Evolutionary conservation across 2,329 filamentous ascomycete genomes (phyloP).

Genomic region (Fusarium brevicatenulatum): DNA sequence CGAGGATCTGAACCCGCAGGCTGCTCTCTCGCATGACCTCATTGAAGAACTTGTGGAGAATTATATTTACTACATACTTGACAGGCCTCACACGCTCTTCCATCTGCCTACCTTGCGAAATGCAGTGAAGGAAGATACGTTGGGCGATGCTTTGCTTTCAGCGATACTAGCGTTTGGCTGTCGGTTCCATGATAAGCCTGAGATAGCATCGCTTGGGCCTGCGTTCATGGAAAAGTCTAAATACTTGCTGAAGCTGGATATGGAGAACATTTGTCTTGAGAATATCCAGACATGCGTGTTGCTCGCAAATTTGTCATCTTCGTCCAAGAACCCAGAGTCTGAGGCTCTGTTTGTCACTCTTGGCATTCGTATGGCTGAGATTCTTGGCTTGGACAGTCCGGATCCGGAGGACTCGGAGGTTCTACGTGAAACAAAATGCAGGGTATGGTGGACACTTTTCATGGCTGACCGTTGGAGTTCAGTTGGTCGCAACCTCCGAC

Average conservation of each 20-base stretch:
- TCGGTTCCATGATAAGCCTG: neutral
- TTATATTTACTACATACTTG: conserved; percentile 13
- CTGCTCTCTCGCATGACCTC: conserved; percentile 5
- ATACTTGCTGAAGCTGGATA: neutral
- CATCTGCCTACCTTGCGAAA: neutral
- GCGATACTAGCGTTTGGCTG: conserved; percentile 9
- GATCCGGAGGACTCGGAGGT: neutral
- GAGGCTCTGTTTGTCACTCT: conserved; percentile 4
- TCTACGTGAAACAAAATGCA: conserved; percentile 13
- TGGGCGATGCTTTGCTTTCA: conserved; percentile 1
- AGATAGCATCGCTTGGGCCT: neutral
- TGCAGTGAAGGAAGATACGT: neutral
- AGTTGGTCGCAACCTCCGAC: conserved; percentile 7
- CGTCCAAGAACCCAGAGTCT: conserved; percentile 3
- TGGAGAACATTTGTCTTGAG: conserved; percentile 12
- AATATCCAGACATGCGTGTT: conserved; percentile 8
- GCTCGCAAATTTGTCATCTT: conserved; percentile 10
- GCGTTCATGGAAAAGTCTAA: conserved; percentile 5
- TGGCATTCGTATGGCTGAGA: conserved; percentile 11
- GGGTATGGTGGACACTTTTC: conserved; percentile 10
- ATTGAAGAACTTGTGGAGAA: conserved; percentile 14
- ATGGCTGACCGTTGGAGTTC: conserved; percentile 16
- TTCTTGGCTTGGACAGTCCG: neutral
- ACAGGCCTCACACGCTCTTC: conserved; percentile 2
- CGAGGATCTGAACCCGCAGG: neutral